These are phyloP conservation scores for Cenchrus americanus DNA, from an alignment of 176 grass and related monocot species.

Conservation along the genomic window DNA sequence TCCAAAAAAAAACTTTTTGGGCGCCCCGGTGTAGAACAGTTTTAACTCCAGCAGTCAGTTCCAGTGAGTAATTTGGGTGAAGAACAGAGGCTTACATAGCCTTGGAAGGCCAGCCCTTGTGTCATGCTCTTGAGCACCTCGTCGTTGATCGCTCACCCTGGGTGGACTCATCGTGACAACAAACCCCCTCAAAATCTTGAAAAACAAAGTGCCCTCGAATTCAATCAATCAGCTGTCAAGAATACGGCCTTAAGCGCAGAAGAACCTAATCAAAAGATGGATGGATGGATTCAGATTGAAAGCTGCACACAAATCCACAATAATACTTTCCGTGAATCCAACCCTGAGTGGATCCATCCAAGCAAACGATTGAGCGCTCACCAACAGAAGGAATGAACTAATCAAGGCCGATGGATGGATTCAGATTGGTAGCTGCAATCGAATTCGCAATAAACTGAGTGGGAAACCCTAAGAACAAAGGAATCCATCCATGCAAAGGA, in stretches of 20 bases:
- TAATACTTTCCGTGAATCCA: neutral
- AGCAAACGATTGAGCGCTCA: neutral
- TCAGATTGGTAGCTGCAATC: neutral
- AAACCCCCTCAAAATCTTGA: neutral
- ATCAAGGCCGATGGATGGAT: neutral
- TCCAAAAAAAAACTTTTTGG: neutral
- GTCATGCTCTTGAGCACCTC: conserved; percentile 94
- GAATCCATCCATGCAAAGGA: neutral
- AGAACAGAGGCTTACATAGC: conserved; percentile 55
- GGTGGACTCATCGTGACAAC: neutral
- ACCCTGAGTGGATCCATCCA: neutral
- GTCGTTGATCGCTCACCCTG: conserved; percentile 61
- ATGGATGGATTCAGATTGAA: neutral
- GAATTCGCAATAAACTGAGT: neutral
- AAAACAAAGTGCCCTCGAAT: neutral
- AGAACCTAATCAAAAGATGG: conserved; percentile 18
- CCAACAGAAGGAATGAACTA: neutral
- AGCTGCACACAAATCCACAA: neutral
- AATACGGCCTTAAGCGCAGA: neutral
- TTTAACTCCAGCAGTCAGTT: neutral
- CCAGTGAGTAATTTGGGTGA: neutral
- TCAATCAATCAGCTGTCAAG: neutral
- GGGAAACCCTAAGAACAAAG: neutral
- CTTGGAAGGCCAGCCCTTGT: conserved; percentile 78
- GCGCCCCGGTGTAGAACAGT: neutral